Base-by-base conservation (phyloP, 306 rosid species). In the Trifolium repens region DNA sequence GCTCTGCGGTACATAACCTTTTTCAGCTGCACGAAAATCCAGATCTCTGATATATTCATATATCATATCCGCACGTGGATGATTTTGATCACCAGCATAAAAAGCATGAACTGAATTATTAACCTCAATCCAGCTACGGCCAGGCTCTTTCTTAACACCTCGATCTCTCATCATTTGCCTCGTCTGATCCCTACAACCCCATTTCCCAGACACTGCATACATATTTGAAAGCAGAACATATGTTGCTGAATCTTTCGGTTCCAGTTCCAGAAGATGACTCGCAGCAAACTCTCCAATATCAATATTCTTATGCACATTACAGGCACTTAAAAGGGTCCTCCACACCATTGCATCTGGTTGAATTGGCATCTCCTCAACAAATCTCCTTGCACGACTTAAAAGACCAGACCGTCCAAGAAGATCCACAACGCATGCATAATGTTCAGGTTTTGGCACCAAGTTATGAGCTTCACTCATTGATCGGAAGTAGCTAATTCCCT, bases 311-410 rank as follows among this genome's bases (percentile, higher is more conserved):
- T 84, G 91, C 80, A 84, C 78, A 46, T 76, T 83, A 80, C 90
- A 91, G 37, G 96, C 91, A 87, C 98, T 93, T 80, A 89, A 85
- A 62, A 93, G 90, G 72, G 98, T 88, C 85, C 98, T 85, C 97
- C 98, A 93, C 35, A 87, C 76, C 88, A 87, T 87, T 69, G 96
- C 88, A 83, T 93, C 97, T 44, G 93, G 92, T 78, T 83, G 79
- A 72, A 91, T 81, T 34, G 97, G 93, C 98, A 93, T 93, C 81
- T 80, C 88, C 70, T 84, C 88, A 47, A 89, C 70, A 71, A 89
- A 87, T 57, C 63, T 80, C 77, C 75, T 88, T 58, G 97, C 98
- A 53, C 78, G 84, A 70, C 77, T 72, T 65, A 93, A 78, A 67
- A 67, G 87, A 78, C 97, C 96, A 67, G 96, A 88, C 47, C 98